A percentile compares a stretch with the other conserved stretches of the same genome.
phyloP scores from a whole-genome alignment of 768 basidiomycete genomes.

The Mycena olivaceomarginata region DNA sequence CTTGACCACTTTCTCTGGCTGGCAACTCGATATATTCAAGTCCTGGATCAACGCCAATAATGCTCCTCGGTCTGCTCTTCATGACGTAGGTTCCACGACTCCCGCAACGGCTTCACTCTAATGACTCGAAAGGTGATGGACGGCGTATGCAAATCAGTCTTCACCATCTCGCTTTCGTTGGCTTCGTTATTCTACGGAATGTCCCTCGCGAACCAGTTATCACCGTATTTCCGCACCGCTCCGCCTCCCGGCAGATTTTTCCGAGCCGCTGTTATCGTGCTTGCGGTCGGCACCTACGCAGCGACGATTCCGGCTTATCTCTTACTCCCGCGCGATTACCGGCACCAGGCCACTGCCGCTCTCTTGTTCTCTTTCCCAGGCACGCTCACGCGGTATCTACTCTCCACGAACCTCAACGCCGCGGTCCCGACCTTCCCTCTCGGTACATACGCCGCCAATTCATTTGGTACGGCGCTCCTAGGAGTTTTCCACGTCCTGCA shows the following conservation, averaged over 20 bases:
- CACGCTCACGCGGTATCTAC: conserved; percentile 86
- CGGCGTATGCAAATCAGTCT: conserved; percentile 86
- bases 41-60: conserved; percentile 86
- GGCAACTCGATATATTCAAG: conserved; percentile 92
- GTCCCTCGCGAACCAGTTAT: conserved; percentile 69
- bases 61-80: conserved; percentile 77
- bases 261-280: conserved; percentile 70
- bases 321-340: conserved; percentile 78
- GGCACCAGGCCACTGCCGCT: conserved; percentile 90
- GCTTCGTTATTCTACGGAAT: conserved; percentile 87
- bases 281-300: conserved; percentile 82
- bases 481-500: conserved; percentile 85
- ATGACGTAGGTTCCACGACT: conserved; percentile 73
- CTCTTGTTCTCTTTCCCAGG: conserved; percentile 94
- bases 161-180: conserved; percentile 87
- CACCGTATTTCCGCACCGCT: conserved; percentile 63
- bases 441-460: conserved; percentile 88
- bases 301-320: conserved; percentile 89
- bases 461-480: conserved; percentile 88
- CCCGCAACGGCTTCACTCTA: conserved; percentile 16
- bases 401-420: conserved; percentile 85
- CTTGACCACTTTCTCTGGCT: conserved; percentile 96
- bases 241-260: conserved; percentile 63
- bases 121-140: conserved; percentile 82
- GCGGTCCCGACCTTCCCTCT: conserved; percentile 78